A percentile compares a stretch with the other conserved stretches of the same genome.
Evolutionary conservation across 257 asterid species (phyloP).

Genomic region (Solanum medicagineum): DNA sequence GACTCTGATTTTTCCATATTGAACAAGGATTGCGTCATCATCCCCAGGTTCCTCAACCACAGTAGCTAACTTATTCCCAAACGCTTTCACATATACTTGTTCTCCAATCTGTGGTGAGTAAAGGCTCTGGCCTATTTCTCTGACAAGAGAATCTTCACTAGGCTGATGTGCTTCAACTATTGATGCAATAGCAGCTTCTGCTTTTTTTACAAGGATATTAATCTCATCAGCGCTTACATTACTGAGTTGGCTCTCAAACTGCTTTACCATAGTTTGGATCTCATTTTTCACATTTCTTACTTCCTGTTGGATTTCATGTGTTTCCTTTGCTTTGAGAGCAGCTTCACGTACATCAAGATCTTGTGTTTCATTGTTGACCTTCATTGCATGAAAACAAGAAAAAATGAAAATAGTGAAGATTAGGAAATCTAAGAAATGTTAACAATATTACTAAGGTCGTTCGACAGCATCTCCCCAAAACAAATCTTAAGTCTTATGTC

Average conservation of each 20-base stretch:
- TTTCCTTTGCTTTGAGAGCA: constrained; percentile 67
- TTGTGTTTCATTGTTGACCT: constrained; percentile 64
- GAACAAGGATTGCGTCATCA: constrained; percentile 70
- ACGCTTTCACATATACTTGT: constrained; percentile 42
- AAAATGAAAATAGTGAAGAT: background rate
- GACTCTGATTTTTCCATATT: constrained; percentile 67
- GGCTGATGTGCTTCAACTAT: constrained; percentile 53
- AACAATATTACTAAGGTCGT: background rate
- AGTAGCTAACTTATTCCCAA: constrained; percentile 72
- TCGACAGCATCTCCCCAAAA: background rate
- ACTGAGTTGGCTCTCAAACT: constrained; percentile 56
- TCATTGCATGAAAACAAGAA: constrained; percentile 4
- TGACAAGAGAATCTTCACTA: constrained; percentile 16
- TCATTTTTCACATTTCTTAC: constrained; percentile 35
- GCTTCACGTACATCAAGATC: constrained; percentile 70
- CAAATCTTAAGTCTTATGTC: background rate
- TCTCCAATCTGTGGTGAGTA: constrained; percentile 60
- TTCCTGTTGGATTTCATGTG: constrained; percentile 41
- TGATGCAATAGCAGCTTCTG: constrained; percentile 56
- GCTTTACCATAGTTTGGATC: constrained; percentile 45
- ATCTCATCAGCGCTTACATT: constrained; percentile 24
- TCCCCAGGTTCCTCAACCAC: constrained; percentile 71
- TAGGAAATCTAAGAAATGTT: background rate
- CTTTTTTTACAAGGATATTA: constrained; percentile 45
- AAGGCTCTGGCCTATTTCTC: constrained; percentile 15